A percentile compares a stretch with the other conserved stretches of the same genome.
phyloP scores from a whole-genome alignment of 2,329 filamentous ascomycete species.

The Cadophora gregata region DNA sequence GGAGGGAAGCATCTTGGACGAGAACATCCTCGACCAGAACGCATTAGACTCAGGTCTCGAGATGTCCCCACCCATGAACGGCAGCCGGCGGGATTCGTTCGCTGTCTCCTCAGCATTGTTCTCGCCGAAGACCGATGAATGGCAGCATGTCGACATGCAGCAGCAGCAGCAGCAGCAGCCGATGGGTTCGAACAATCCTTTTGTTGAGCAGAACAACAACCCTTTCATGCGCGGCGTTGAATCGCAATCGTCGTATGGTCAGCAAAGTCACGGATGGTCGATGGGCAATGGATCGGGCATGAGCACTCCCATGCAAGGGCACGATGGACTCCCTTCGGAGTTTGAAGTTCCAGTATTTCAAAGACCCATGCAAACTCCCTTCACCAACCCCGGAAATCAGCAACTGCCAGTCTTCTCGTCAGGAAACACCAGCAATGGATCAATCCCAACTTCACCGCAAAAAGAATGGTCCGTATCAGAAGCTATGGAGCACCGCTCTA shows the following conservation, averaged over 20 bases:
- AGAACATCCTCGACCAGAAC: constrained; percentile 64
- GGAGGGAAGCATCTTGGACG: constrained; percentile 64
- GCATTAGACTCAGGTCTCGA: constrained; percentile 66
- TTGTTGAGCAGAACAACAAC: constrained; percentile 62
- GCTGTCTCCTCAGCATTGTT: constrained; percentile 64
- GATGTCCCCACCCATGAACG: constrained; percentile 66
- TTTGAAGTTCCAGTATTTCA: constrained; percentile 62
- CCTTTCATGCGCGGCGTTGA: constrained; percentile 69
- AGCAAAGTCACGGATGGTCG: constrained; percentile 41
- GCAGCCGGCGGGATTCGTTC: constrained; percentile 69
- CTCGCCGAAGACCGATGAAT: constrained; percentile 69
- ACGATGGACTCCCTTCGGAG: constrained; percentile 65
- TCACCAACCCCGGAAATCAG: constrained; percentile 57
- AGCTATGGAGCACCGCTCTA: constrained; percentile 53
- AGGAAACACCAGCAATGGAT: constrained; percentile 51
- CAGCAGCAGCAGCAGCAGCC: constrained; percentile 36
- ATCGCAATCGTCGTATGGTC: constrained; percentile 51
- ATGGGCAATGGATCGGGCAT: constrained; percentile 65
- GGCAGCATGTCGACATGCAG: constrained; percentile 66
- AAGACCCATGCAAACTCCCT: constrained; percentile 59
- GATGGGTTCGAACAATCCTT: constrained; percentile 67
- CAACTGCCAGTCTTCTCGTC: constrained; percentile 61
- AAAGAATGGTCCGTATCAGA: constrained; percentile 62
- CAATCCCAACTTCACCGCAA: constrained; percentile 62
- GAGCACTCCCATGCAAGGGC: constrained; percentile 75